Base-by-base conservation (phyloP, 257 asterid species). In the Henckelia pumila region DNA sequence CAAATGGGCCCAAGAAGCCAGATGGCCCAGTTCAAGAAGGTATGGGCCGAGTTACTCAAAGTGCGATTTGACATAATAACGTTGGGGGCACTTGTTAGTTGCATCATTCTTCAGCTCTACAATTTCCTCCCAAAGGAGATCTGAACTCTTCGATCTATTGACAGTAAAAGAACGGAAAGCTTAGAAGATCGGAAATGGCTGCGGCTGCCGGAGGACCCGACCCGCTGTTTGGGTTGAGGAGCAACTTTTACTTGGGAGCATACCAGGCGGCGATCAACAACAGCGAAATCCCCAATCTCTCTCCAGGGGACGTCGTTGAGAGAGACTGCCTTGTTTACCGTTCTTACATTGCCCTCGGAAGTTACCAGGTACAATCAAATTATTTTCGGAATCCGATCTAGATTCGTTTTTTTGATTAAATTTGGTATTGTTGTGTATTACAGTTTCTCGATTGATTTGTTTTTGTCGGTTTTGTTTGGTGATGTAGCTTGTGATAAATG, bases 211-310 rank as follows among this genome's bases (percentile, higher is more conserved):
- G 84, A 73, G 97, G 93, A 79, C 97, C 99, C 56, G 99, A 93
- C 78, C 95, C 81, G 61, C 64, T 93, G 52, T 93, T 93, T 68
- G 92, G 89, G 67, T 81, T 93, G 75, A 80, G 95, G 73, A 93
- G 88, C 92, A 93, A 84, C 56, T 93, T 93, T 73, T 93, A 88
- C 78, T 52, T 88, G 61, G 99, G 97, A 20, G 96, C 99, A 19
- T 93, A 86, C 75, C 99, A 93, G 85, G 95, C 97, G 26, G 96
- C 97, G 55, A 93, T 93, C 77, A 93, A 90, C 91, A 90, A 81
- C 87, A 88, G 96, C 80, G 89, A 88, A 75, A 71, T 90, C 79
- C 95, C 97, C 2, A 85, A 90, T 71, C 94, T 93, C 63, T 88
- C 99, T 0, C 64, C 87, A 1, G 97, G 85, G 63, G 97, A 90